Base-by-base conservation (phyloP, 805 yeast species). In the Schizosaccharomyces lindneri region DNA sequence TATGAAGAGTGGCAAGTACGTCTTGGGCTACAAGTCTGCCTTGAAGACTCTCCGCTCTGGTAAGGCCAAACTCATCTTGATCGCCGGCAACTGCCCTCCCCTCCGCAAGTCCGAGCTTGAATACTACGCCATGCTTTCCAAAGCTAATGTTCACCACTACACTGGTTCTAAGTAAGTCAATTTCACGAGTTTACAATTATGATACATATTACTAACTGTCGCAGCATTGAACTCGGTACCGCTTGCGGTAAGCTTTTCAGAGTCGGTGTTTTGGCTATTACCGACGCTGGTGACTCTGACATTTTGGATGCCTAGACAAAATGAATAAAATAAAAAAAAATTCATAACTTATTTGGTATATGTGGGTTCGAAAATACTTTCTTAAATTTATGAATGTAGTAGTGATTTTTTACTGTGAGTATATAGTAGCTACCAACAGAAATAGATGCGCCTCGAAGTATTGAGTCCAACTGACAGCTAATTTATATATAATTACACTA, bases 241-340 rank as follows among this genome's bases (percentile, higher is more conserved):
- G 95, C 96, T 72, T 90, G 96, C 81, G 99, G 99, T 89, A 90
- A 87, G 80, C 87, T 93, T 74, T 93, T 93, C 96, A 87, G 97
- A 82, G 97, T 93, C 72, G 97, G 97, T 82, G 90, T 89, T 74
- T 80, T 93, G 73, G 81, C 97, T 73, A 77, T 93, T 73, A 80
- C 90, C 73, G 98, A 93, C 73, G 96, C 96, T 72, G 99, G 99
- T 89, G 99, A 93, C 81, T 93, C 98, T 73, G 99, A 93, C 79
- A 89, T 93, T 80, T 84, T 93, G 65, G 70, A 72, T 66, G 61
- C 61, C 29, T 59, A 51, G 36, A 24, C 27, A 46, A 46, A 46
- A 46, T 46, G 41, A 46, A 46, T 46, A 46, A 46, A 46, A 17
- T 24, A 2, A 1, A 1, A 5, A 46, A 24, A 5, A 11, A 11